Base-by-base conservation (phyloP, 208 protist genomes). In the Phytomonas francai region DNA sequence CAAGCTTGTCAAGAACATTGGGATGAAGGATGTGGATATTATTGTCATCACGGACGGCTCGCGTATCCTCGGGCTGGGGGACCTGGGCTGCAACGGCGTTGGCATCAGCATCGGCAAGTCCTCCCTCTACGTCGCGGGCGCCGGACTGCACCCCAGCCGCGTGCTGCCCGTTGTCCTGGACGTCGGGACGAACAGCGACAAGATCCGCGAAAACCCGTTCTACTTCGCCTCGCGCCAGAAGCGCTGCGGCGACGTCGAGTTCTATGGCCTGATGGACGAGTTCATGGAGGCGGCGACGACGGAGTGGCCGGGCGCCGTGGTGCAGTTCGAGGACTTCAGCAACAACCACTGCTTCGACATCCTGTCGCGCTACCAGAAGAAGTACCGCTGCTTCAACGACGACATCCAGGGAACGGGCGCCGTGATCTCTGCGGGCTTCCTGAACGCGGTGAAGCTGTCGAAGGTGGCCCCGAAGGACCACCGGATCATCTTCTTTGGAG, bases 371-470 rank as follows among this genome's bases (percentile, higher is more conserved):
- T 98, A 98, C 80, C 80, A 93, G 61, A 80, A 97, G 68, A 84
- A 88, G 74, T 85, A 90, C 71, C 80, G 89, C 64, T 97, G 89
- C 80, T 99, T 99, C 91, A 99, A 99, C 78, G 97, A 99, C 70
- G 97, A 99, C 84, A 99, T 99, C 61, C 97, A 99, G 85, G 97
- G 96, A 70, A 99, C 97, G 33, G 96, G 95, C 19, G 87, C 96
- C 31, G 97, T 99, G 56, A 91, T 98, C 70, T 77, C 90, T 11
- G 88, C 91, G 31, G 93, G 93, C 63, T 96, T 97, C 76, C 67
- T 96, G 36, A 97, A 96, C 77, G 93, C 93, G 29, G 73, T 95
- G 34, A 75, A 86, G 57, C 63, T 91, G 67, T 85, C 79, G 7
- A 75, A 77, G 8, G 39, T 85, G 29, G 25, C 68, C 6, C 81